Conservation (phyloP, 2,329 filamentous ascomycete species). For the Drechslerella coelobrocha region DNA sequence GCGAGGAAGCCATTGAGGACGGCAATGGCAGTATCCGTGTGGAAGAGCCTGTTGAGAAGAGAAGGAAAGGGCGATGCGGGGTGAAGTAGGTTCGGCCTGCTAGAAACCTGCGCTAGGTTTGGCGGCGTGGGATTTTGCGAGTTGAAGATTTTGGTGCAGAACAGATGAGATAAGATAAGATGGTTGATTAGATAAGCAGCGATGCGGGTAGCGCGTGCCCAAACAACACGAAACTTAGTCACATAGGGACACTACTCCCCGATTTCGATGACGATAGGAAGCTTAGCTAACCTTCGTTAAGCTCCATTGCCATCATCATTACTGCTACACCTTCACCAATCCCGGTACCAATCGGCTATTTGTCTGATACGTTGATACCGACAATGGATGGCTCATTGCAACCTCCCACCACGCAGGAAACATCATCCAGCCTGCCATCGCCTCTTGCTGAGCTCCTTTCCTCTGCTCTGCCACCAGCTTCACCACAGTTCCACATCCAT, state of each 20-base stretch:
- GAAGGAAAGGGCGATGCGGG: not conserved
- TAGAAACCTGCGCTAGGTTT: not conserved
- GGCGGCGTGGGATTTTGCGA: constrained; percentile 38
- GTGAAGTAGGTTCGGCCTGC: constrained; percentile 4
- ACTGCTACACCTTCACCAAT: not conserved
- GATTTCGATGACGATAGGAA: too few relatives aligned
- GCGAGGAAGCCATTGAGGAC: constrained; percentile 28
- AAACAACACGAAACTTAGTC: too few relatives aligned
- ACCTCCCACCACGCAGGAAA: too few relatives aligned
- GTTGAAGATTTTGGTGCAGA: constrained; percentile 41
- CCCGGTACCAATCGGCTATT: too few relatives aligned
- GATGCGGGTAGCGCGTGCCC: too few relatives aligned
- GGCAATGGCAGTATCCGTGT: not conserved
- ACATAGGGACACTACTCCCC: too few relatives aligned
- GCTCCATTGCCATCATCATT: not conserved
- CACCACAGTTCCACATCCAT: constrained; percentile 70
- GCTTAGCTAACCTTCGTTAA: not conserved
- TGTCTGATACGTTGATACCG: too few relatives aligned
- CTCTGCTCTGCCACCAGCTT: constrained; percentile 54
- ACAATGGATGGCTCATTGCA: not conserved
- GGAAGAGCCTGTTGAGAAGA: not conserved
- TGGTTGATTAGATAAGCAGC: too few relatives aligned
- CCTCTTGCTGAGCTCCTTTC: constrained; percentile 50
- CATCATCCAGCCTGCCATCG: too few relatives aligned
- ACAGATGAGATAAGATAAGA: constrained; percentile 25